Conservation (phyloP, 2,329 filamentous ascomycete species). For the Calonectria henricotiae region DNA sequence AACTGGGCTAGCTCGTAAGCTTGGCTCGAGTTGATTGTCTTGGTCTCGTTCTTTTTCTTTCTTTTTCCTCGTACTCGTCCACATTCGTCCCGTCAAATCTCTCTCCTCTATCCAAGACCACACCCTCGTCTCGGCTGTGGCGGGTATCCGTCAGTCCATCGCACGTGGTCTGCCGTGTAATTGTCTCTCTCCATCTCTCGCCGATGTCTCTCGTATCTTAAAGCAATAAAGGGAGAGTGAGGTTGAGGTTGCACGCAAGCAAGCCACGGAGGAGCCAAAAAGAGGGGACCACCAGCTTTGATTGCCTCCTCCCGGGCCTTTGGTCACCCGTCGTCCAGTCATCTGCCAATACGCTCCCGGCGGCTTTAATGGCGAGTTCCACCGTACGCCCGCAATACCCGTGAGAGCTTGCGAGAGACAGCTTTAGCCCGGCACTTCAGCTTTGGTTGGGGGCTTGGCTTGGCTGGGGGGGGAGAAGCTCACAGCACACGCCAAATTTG, state of each 20-base stretch:
- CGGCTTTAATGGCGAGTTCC: constrained; percentile 13
- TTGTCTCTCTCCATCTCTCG: not conserved
- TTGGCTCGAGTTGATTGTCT: not conserved
- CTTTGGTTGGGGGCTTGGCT: not conserved
- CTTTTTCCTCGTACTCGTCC: not conserved
- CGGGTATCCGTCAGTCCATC: constrained; percentile 13
- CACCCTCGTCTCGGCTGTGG: constrained; percentile 21
- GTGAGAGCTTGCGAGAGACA: constrained; percentile 13
- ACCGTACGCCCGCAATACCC: constrained; percentile 4
- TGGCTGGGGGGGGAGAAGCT: not conserved
- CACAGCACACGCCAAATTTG: not conserved
- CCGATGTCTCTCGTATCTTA: not conserved
- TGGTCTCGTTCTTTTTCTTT: not conserved
- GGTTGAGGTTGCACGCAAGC: constrained; percentile 7
- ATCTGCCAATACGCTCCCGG: constrained; percentile 16
- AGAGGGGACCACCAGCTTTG: not conserved
- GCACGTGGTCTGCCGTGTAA: constrained; percentile 22
- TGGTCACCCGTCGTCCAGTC: not conserved
- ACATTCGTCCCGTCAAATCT: not conserved
- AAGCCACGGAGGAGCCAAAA: not conserved
- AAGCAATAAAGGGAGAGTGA: not conserved
- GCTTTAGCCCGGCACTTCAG: not conserved
- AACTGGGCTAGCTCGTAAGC: not conserved
- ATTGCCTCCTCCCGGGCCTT: not conserved
- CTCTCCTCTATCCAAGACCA: not conserved